Evolutionary conservation across 1,139 yeast species (phyloP).

Genomic region (Spathaspora sp.): DNA sequence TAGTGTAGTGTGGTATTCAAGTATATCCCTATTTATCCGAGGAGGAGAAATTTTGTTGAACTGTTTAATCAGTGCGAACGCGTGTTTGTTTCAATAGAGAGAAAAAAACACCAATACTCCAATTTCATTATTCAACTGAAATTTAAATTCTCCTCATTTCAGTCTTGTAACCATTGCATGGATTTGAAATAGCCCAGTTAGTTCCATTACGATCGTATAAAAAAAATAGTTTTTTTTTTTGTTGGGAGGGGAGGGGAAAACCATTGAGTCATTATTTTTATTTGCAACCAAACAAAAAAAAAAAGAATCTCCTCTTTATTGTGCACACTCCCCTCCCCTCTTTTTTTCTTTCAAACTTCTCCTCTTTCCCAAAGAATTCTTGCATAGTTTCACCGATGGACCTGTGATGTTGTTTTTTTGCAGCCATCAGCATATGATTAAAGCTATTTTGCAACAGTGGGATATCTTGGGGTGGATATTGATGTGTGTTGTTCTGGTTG

Average conservation of each 20-base stretch:
- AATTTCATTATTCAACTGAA: background rate
- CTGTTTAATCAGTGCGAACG: background rate
- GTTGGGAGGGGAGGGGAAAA: slow-evolving; percentile 3
- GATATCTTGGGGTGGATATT: too few relatives aligned
- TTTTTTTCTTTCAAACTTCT: slow-evolving; percentile 3
- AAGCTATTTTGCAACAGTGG: background rate
- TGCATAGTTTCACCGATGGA: background rate
- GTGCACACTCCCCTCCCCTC: slow-evolving; percentile 1
- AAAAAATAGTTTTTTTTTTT: background rate
- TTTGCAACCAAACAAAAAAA: background rate
- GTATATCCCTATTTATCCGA: background rate
- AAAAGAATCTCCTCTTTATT: slow-evolving; percentile 3
- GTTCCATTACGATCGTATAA: background rate
- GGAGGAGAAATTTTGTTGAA: background rate
- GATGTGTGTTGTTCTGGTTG: too few relatives aligned
- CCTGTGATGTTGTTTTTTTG: background rate
- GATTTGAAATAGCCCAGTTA: background rate
- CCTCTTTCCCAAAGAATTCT: background rate
- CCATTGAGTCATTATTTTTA: slow-evolving; percentile 1
- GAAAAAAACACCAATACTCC: background rate
- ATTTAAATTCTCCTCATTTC: slow-evolving; percentile 1
- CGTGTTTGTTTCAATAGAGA: background rate
- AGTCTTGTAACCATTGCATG: background rate
- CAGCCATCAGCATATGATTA: background rate
- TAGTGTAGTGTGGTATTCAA: background rate